phyloP scores from a whole-genome alignment of 1,284 basidiomycete species.

The Malassezia arunalokei region DNA sequence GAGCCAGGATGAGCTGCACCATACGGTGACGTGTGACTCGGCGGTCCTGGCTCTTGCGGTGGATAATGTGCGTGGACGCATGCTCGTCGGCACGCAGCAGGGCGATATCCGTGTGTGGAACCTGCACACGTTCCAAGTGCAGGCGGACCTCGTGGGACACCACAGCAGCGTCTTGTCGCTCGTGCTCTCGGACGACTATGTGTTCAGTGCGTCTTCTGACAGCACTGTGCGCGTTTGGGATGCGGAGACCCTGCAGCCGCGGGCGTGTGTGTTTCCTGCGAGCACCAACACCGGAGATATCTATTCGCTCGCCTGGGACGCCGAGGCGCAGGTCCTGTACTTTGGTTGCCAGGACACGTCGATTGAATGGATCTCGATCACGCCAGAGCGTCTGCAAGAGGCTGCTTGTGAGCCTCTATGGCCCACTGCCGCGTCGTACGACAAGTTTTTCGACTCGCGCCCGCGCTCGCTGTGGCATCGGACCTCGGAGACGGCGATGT shows the following conservation, averaged over 20 bases:
- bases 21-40: slow-evolving; percentile 6
- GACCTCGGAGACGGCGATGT: slow-evolving; percentile 31
- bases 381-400: neutral
- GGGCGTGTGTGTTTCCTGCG: slow-evolving; percentile 72
- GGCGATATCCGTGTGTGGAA: slow-evolving; percentile 33
- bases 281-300: slow-evolving; percentile 79
- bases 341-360: slow-evolving; percentile 72
- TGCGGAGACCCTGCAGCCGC: slow-evolving; percentile 57
- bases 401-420: neutral
- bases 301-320: slow-evolving; percentile 69
- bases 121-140: slow-evolving; percentile 22
- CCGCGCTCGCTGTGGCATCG: slow-evolving; percentile 55
- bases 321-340: slow-evolving; percentile 61
- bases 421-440: slow-evolving; percentile 11
- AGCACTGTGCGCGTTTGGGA: slow-evolving; percentile 63
- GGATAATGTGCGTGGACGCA: slow-evolving; percentile 21
- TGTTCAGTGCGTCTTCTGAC: slow-evolving; percentile 34
- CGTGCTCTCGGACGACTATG: slow-evolving; percentile 51
- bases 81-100: slow-evolving; percentile 29
- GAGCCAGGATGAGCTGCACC: neutral
- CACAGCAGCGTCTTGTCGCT: slow-evolving; percentile 72
- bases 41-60: slow-evolving; percentile 34
- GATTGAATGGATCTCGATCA: slow-evolving; percentile 20
- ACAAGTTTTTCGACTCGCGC: slow-evolving; percentile 48
- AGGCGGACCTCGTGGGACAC: slow-evolving; percentile 54